Evolutionary conservation across 495 filamentous ascomycete genomes (phyloP).

Genomic region (Penicillium paxilli): DNA sequence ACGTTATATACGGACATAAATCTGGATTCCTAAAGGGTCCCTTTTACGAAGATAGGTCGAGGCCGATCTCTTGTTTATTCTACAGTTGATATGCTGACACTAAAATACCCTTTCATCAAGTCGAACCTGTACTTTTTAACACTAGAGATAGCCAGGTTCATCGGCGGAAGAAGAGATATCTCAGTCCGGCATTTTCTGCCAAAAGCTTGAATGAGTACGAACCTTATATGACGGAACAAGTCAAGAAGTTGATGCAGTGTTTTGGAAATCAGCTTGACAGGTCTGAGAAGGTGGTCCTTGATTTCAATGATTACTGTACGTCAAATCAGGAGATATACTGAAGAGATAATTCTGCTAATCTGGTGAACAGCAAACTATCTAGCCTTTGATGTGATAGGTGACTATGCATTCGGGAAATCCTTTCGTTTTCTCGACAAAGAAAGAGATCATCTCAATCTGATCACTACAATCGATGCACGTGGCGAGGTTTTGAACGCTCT

Average conservation of each 20-base stretch:
- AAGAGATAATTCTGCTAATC: not conserved
- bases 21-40: conserved; percentile 2
- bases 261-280: not conserved
- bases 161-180: conserved; percentile 3
- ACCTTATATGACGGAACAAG: conserved; percentile 1
- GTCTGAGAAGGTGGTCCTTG: not conserved
- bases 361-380: not conserved
- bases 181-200: conserved; percentile 6
- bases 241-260: not conserved
- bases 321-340: not conserved
- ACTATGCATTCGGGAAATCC: conserved; percentile 3
- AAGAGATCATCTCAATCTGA: not conserved
- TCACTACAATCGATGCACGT: conserved; percentile 1
- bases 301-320: conserved; percentile 3
- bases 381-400: conserved; percentile 4
- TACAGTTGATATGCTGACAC: not conserved
- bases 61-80: not conserved
- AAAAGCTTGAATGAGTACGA: conserved; percentile 5
- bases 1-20: conserved; percentile 3
- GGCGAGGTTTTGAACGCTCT: not conserved
- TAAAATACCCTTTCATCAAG: conserved; percentile 3
- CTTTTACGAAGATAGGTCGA: conserved; percentile 1
- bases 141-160: not conserved
- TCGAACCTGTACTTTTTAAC: conserved; percentile 7
- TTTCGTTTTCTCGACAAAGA: conserved; percentile 3